Base-by-base conservation (phyloP, 257 asterid genomes). In the Galeopsis tetrahit region DNA sequence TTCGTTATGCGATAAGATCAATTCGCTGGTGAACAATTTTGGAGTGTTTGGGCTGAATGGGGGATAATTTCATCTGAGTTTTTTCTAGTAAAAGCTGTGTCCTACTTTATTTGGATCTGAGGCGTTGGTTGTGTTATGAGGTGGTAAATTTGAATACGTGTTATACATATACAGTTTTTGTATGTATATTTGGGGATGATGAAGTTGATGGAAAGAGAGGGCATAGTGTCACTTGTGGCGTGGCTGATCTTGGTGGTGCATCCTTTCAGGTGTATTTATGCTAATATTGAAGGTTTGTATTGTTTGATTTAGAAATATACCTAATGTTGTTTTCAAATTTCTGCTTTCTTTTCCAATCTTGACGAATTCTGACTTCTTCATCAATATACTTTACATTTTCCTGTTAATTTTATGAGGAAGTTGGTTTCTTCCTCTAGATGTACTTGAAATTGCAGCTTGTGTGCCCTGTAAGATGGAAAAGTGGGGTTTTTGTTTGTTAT, bases 221-320 rank as follows among this genome's bases (percentile, higher is more conserved):
- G 74, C 14, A 10, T 82, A 81, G 71, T 74, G 67, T 58, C 86
- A 10, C 43, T 83, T 75, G 58, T 83, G 75, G 78, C 85, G 71
- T 87, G 87, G 91, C 67, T 93, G 82, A 81, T 91, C 82, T 73
- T 86, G 85, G 75, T 79, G 86, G 69, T 80, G 78, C 80, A 64
- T 77, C 87, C 82, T 4, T 55, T 87, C 61, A 77, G 75, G 76
- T 76, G 77, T 75, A 82, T 89, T 78, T 80, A 34, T 85, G 98
- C 96, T 64, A 93, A 93, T 81, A 81, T 87, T 94, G 98, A 93
- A 91, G 97, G 98, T 93, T 80, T 71, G 94, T 80, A 34, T 43
- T 69, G 51, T 71, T 73, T 64, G 44, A 63, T 73, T 21, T 56
- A 53, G 55, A 35, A 57, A 66, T 53, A 32, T 60, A 67, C 63